These are phyloP conservation scores for Populus tremula DNA, from an alignment of 345 rosid species.

Conservation along the genomic window DNA sequence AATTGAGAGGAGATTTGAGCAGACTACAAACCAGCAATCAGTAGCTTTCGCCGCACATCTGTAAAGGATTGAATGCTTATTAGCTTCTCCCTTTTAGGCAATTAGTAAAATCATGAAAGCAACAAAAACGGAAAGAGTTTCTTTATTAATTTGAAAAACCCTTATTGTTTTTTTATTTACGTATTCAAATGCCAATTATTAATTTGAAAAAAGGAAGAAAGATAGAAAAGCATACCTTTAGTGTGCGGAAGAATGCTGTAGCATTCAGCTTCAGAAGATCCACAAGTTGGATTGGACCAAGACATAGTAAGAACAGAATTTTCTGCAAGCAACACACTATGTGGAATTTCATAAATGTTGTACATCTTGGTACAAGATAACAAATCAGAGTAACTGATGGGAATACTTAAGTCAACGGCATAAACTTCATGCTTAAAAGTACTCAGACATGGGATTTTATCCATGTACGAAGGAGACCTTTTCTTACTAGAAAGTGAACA, in stretches of 20 bases:
- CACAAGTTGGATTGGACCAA: background rate
- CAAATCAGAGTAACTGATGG: background rate
- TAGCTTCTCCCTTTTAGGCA: background rate
- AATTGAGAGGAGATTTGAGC: too few relatives aligned
- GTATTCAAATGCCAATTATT: too few relatives aligned
- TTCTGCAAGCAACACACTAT: fast-evolving
- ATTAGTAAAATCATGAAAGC: background rate
- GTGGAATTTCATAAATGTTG: background rate
- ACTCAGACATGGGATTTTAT: background rate
- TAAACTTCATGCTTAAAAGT: background rate
- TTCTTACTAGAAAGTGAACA: background rate
- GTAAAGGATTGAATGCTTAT: background rate
- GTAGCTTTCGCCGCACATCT: background rate
- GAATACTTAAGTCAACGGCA: background rate
- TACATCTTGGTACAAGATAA: constrained; percentile 16
- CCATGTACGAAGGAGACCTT: fast-evolving
- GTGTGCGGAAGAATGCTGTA: background rate
- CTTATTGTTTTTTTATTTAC: background rate
- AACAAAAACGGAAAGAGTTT: background rate
- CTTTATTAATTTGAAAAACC: too few relatives aligned
- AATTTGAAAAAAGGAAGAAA: background rate
- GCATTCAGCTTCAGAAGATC: background rate
- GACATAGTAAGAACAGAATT: background rate
- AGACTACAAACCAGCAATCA: background rate
- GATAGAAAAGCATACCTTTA: background rate